phyloP scores from a whole-genome alignment of 208 protist species.

The Trypanosoma boissoni region DNA sequence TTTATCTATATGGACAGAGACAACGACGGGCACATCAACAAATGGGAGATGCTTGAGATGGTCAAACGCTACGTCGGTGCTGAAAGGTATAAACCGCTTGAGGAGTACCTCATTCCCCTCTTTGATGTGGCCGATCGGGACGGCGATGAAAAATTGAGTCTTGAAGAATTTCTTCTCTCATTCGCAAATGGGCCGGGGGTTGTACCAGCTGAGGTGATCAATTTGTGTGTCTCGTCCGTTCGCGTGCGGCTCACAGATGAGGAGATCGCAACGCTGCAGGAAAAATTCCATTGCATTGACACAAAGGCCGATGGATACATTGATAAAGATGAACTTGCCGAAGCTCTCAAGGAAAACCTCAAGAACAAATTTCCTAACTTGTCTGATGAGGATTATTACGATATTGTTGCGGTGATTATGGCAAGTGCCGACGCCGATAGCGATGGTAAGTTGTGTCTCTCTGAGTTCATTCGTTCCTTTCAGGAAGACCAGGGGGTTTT shows the following conservation, averaged over 20 bases:
- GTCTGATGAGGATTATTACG: constrained; percentile 52
- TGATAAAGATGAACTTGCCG: constrained; percentile 61
- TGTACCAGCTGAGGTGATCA: constrained; percentile 83
- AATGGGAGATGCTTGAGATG: constrained; percentile 49
- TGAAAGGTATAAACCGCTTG: constrained; percentile 47
- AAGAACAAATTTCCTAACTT: constrained; percentile 61
- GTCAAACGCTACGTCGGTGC: constrained; percentile 42
- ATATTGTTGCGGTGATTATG: constrained; percentile 76
- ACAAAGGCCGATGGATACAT: constrained; percentile 68
- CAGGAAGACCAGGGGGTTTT: constrained; percentile 87
- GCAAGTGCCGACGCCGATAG: constrained; percentile 61
- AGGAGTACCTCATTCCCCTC: constrained; percentile 59
- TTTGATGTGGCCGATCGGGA: constrained; percentile 82
- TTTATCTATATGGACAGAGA: constrained; percentile 86
- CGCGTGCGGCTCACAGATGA: constrained; percentile 77
- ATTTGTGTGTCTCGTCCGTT: constrained; percentile 67
- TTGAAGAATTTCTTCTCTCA: constrained; percentile 73
- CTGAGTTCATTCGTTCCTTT: constrained; percentile 86
- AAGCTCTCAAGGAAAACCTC: constrained; percentile 49
- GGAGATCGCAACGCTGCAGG: constrained; percentile 72
- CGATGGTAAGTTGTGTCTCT: constrained; percentile 68
- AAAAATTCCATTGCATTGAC: constrained; percentile 71
- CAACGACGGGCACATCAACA: constrained; percentile 70
- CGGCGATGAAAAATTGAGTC: constrained; percentile 49
- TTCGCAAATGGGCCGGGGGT: constrained; percentile 77